Conservation (phyloP, 768 basidiomycete genomes). For the Trametes cinnabarina region DNA sequence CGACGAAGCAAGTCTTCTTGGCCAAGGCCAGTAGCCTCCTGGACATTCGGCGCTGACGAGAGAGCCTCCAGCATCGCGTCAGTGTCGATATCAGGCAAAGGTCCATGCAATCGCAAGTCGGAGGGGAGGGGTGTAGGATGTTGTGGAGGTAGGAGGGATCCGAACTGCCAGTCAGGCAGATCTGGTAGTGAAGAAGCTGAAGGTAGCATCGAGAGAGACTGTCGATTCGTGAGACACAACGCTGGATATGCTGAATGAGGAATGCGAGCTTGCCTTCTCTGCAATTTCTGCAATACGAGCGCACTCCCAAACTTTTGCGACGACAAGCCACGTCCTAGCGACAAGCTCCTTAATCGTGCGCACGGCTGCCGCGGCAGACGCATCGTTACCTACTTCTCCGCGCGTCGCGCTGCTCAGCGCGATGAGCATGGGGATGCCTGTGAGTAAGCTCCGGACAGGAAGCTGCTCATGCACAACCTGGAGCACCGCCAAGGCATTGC, state of each 20-base stretch:
- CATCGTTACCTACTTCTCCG: constrained; percentile 40
- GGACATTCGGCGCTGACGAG: constrained; percentile 50
- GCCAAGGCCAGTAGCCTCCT: constrained; percentile 65
- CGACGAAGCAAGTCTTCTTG: constrained; percentile 51
- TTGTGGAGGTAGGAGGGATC: constrained; percentile 44
- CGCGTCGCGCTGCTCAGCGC: constrained; percentile 59
- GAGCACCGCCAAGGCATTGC: constrained; percentile 66
- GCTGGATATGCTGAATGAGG: background rate
- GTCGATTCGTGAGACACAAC: background rate
- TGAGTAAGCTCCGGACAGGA: constrained; percentile 72
- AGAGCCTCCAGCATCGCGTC: constrained; percentile 57
- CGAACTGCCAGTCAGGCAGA: constrained; percentile 39
- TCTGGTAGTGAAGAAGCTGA: constrained; percentile 21
- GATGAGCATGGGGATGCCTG: constrained; percentile 85
- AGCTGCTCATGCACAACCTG: constrained; percentile 64
- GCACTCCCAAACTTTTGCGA: constrained; percentile 73
- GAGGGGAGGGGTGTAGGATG: constrained; percentile 43
- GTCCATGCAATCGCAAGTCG: constrained; percentile 22
- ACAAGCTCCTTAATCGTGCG: constrained; percentile 62
- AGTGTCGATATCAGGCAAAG: constrained; percentile 48
- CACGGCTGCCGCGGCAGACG: constrained; percentile 39
- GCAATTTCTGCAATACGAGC: constrained; percentile 50
- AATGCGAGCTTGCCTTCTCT: constrained; percentile 45
- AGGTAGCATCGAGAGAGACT: constrained; percentile 20
- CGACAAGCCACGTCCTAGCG: constrained; percentile 59